Conservation (phyloP, 2,329 filamentous ascomycete genomes). For the Samsoniella hepiali region DNA sequence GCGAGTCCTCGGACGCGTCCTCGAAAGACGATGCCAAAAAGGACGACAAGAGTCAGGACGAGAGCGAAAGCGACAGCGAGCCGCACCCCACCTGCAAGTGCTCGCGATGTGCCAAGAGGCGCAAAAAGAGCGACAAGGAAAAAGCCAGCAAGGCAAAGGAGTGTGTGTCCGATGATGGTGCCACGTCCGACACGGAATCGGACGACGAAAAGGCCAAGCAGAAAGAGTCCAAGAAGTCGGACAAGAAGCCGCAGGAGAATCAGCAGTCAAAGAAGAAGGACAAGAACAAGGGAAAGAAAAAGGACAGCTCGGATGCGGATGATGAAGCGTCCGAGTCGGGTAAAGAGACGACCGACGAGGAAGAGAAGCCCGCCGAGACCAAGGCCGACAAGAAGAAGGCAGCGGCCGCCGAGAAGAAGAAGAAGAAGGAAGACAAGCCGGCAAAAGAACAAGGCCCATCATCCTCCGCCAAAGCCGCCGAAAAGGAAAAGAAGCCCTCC, state of each 20-base stretch:
- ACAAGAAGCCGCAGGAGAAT: conserved; percentile 17
- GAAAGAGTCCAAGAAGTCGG: conserved; percentile 10
- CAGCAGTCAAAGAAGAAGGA: conserved; percentile 20
- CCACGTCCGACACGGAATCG: background rate
- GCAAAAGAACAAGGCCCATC: background rate
- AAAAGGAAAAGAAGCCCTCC: conserved; percentile 11
- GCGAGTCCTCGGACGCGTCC: conserved; percentile 5
- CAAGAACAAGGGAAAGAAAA: conserved; percentile 24
- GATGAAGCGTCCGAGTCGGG: conserved; percentile 26
- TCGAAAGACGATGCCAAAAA: conserved; percentile 24
- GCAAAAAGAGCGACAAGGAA: conserved; percentile 1
- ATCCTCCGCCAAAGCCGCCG: background rate
- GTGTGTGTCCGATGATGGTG: background rate
- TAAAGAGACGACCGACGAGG: conserved; percentile 19
- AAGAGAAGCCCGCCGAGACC: conserved; percentile 18
- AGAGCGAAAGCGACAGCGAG: conserved; percentile 8
- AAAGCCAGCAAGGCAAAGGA: background rate
- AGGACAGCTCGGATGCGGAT: conserved; percentile 27
- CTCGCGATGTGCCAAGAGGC: conserved; percentile 3
- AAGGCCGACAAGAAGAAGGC: conserved; percentile 16
- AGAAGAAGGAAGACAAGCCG: conserved; percentile 22
- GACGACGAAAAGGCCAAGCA: background rate
- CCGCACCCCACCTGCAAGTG: conserved; percentile 15
- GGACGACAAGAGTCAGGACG: background rate
- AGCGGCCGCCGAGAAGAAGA: background rate